Conservation (phyloP, 805 yeast species). For the Zygoascus ofunaensis region DNA sequence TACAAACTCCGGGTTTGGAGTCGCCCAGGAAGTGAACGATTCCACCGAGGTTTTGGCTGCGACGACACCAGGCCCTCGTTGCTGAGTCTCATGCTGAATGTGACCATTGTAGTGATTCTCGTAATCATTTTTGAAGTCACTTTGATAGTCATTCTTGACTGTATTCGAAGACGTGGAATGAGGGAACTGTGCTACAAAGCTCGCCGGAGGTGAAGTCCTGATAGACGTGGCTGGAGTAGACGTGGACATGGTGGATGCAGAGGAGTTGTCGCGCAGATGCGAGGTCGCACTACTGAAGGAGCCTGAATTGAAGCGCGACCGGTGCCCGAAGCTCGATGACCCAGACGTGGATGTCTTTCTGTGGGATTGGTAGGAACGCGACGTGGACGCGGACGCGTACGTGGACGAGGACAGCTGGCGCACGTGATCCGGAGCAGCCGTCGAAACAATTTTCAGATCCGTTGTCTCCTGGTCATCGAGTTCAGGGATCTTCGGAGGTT, state of each 20-base stretch:
- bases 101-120: not conserved
- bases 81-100: not conserved
- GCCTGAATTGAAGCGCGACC: too few species aligned
- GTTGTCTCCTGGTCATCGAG: not conserved
- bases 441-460: not conserved
- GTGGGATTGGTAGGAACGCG: not conserved
- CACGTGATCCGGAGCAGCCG: not conserved
- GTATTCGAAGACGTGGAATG: not conserved
- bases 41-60: conserved; percentile 14
- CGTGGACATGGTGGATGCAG: not conserved
- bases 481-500: not conserved
- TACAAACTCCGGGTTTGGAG: conserved; percentile 19
- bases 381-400: not conserved
- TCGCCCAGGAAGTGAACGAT: conserved; percentile 19
- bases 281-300: not conserved
- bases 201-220: not conserved
- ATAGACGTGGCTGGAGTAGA: conserved; percentile 3
- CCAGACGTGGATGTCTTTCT: not conserved
- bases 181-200: not conserved
- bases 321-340: not conserved
- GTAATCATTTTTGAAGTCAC: not conserved
- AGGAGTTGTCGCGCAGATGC: not conserved
- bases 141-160: not conserved
- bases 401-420: not conserved
- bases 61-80: not conserved